Evolutionary conservation across 495 filamentous ascomycete species (phyloP).

Genomic region (Delitschia confertaspora): DNA sequence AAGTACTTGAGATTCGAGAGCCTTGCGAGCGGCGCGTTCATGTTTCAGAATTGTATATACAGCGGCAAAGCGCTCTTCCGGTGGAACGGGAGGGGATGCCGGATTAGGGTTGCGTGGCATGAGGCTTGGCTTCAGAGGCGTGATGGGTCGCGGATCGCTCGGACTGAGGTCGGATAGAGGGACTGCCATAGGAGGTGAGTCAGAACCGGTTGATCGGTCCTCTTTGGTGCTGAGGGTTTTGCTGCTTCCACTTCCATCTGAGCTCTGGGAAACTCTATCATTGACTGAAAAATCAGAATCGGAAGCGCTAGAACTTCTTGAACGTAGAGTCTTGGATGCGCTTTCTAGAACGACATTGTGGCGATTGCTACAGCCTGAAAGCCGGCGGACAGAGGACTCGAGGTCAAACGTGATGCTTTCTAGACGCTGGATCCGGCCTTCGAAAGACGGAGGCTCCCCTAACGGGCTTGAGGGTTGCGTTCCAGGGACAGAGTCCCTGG

Average conservation of each 20-base stretch:
- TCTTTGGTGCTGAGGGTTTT: constrained; percentile 7
- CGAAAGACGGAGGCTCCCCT: constrained; percentile 8
- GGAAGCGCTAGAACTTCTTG: constrained; percentile 18
- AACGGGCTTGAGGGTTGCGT: background rate
- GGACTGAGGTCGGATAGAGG: constrained; percentile 11
- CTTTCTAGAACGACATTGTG: constrained; percentile 29
- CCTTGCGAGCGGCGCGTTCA: constrained; percentile 23
- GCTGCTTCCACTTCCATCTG: too few relatives aligned
- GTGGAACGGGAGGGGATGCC: background rate
- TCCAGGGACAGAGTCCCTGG: constrained; percentile 9
- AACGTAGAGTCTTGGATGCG: constrained; percentile 23
- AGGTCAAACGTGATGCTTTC: constrained; percentile 16
- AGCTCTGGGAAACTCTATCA: too few relatives aligned
- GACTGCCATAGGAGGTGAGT: constrained; percentile 10
- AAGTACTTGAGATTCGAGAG: constrained; percentile 17
- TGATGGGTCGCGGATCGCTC: background rate
- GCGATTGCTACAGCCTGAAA: constrained; percentile 24
- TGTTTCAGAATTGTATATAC: constrained; percentile 11
- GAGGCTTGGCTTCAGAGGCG: background rate
- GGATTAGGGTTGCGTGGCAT: background rate
- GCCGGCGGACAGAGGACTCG: constrained; percentile 17
- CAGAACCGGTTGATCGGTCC: background rate
- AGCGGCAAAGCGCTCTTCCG: constrained; percentile 5
- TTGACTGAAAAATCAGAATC: too few relatives aligned
- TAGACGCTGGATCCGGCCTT: constrained; percentile 21